These are phyloP conservation scores for Kuraishia capsulata DNA, from an alignment of 805 yeast genomes.

Conservation along the genomic window DNA sequence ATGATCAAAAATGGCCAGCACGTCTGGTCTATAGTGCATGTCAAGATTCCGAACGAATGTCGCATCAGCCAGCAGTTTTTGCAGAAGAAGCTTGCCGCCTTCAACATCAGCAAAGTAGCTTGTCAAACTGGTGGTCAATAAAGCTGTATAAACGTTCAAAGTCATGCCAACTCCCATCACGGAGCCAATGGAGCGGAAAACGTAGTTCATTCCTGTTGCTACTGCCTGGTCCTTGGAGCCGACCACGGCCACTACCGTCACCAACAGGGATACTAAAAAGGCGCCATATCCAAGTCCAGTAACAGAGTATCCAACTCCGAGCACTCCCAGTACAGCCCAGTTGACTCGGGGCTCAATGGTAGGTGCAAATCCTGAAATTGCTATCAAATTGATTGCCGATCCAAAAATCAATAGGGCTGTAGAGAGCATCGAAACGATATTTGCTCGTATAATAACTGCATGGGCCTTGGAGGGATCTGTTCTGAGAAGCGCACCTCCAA, in stretches of 20 bases:
- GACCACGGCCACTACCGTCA: constrained; percentile 33
- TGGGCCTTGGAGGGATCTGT: background rate
- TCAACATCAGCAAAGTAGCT: constrained; percentile 12
- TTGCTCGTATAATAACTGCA: background rate
- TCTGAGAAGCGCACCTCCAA: constrained; percentile 24
- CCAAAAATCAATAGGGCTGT: background rate
- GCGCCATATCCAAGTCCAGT: constrained; percentile 32
- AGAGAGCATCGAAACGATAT: constrained; percentile 1
- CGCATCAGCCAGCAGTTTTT: constrained; percentile 14
- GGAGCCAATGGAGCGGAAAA: constrained; percentile 40
- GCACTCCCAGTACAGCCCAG: background rate
- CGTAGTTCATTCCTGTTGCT: constrained; percentile 38
- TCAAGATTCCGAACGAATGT: constrained; percentile 22
- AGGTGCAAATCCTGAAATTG: background rate
- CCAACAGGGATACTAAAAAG: constrained; percentile 26
- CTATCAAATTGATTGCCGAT: background rate
- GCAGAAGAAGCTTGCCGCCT: constrained; percentile 5
- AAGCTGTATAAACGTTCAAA: background rate
- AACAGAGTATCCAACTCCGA: constrained; percentile 18
- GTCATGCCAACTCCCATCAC: constrained; percentile 34
- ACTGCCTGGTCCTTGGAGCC: constrained; percentile 37
- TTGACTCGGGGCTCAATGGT: background rate
- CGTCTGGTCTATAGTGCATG: constrained; percentile 13
- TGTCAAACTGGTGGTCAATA: background rate
- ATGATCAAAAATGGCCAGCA: constrained; percentile 17